A percentile compares a stretch with the other conserved stretches of the same genome.
Evolutionary conservation across 2,329 filamentous ascomycete species (phyloP).

Genomic region (Akanthomyces muscarius): DNA sequence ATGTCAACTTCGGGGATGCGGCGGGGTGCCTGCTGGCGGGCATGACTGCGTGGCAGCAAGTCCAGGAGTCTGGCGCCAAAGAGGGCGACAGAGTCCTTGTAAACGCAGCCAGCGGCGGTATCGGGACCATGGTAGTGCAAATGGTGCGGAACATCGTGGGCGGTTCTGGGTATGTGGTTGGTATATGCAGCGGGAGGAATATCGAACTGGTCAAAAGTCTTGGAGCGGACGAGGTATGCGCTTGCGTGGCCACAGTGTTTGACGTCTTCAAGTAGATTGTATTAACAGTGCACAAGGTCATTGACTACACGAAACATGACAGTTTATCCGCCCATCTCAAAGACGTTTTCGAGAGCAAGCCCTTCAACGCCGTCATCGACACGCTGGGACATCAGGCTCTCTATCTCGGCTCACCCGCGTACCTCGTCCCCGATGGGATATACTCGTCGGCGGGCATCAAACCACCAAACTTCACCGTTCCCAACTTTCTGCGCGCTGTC

Average conservation of each 20-base stretch:
- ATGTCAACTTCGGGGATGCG: slow-evolving; percentile 30
- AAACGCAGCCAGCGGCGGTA: slow-evolving; percentile 49
- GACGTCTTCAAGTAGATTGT: neutral
- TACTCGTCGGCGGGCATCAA: slow-evolving; percentile 42
- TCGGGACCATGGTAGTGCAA: slow-evolving; percentile 45
- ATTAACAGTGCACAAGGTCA: slow-evolving; percentile 26
- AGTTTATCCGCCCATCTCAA: slow-evolving; percentile 35
- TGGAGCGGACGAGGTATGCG: slow-evolving; percentile 45
- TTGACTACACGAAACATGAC: slow-evolving; percentile 39
- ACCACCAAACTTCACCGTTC: slow-evolving; percentile 30
- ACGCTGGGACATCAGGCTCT: slow-evolving; percentile 46
- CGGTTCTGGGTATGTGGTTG: slow-evolving; percentile 40
- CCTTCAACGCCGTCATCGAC: slow-evolving; percentile 46
- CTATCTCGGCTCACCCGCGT: slow-evolving; percentile 37
- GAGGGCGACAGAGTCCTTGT: slow-evolving; percentile 41
- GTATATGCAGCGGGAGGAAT: slow-evolving; percentile 46
- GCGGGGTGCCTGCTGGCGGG: slow-evolving; percentile 37
- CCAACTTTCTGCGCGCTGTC: slow-evolving; percentile 29
- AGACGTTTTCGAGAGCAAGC: slow-evolving; percentile 26
- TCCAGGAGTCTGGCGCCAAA: slow-evolving; percentile 35
- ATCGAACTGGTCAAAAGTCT: slow-evolving; percentile 41
- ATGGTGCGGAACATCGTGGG: slow-evolving; percentile 37
- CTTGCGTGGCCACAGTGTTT: neutral
- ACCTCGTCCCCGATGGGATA: slow-evolving; percentile 34
- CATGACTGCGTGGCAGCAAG: slow-evolving; percentile 36